Percentiles rank a stretch among this genome's conserved stretches.
Conservation (phyloP, 345 rosid genomes). For the Lepidium didymum region DNA sequence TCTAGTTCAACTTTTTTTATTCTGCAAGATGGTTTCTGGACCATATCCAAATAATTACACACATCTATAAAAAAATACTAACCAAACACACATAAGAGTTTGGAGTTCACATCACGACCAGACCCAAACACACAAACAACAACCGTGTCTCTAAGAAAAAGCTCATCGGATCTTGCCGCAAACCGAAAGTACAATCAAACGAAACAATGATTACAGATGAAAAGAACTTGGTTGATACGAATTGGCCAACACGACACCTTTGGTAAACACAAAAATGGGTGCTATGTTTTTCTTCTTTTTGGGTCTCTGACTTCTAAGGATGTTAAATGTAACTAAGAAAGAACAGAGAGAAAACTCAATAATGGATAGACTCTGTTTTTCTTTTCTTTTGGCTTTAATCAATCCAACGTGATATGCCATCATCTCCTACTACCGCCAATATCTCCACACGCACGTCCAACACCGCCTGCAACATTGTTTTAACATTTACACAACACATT, state of each 20-base stretch:
- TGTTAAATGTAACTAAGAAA: background rate
- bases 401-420: conserved; percentile 87
- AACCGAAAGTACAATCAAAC: background rate
- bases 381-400: conserved; percentile 31
- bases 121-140: background rate
- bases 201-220: background rate
- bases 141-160: background rate
- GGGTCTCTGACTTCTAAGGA: background rate
- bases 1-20: background rate
- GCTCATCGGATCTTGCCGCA: background rate
- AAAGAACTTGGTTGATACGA: background rate
- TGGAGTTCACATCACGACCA: background rate
- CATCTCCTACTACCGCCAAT: conserved; percentile 75
- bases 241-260: background rate
- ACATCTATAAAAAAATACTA: conserved; percentile 1
- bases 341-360: conserved; percentile 11
- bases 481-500: background rate
- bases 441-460: conserved; percentile 76
- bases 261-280: conserved; percentile 1
- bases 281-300: background rate
- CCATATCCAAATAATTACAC: background rate
- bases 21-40: background rate
- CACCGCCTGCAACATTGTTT: conserved; percentile 52
- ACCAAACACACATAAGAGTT: conserved; percentile 4
- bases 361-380: background rate